Base-by-base conservation (phyloP, 1,139 yeast species). In the Arxiozyma telluris region DNA sequence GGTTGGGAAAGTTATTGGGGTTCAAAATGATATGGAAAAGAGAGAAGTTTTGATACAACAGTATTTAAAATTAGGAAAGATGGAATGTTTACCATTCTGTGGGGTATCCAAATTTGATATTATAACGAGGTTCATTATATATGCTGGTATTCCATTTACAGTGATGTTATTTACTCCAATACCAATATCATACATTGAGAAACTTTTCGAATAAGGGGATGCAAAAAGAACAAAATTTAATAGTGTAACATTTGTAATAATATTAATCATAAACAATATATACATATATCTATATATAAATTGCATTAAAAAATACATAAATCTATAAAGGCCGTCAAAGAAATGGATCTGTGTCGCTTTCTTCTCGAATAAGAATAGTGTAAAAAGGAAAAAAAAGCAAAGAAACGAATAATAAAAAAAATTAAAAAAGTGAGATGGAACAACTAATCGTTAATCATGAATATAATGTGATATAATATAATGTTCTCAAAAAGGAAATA, bases 101-200 rank as follows among this genome's bases (percentile, higher is more conserved):
- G 67, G 66, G 5, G 57, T 64, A 20, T 59, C 70, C 4, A 57
- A 53, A 17, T 60, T 62, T 17, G 67, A 66, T 25, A 62, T 66
- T 5, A 41, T 63, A 9, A 66, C 66, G 4, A 61, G 69, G 51
- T 67, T 61, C 52, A 44, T 66, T 44, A 59, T 65, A n/a, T 68
- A 67, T 53, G 64, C 64, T 0, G 69, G 70, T 4, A 59, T 68
- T 22, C 66, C 71, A 8, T 51, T 64, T 23, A 59, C 60, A 9
- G 67, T 66, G 4, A 53, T 64, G 39, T 50, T 65, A n/a, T 49
- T 61, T 3, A 60, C 66, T 21, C 70, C 71, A 50, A 17, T 41
- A 27, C 50, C 50, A 38, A 48, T 48, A 18, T 44, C 46, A 44
- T 18, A 22, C 5, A 17, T 44, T 17, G 34, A 22, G 21, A 23